These are phyloP conservation scores for Boletellus deceptivus DNA, from an alignment of 1,284 basidiomycete species.

Conservation along the genomic window DNA sequence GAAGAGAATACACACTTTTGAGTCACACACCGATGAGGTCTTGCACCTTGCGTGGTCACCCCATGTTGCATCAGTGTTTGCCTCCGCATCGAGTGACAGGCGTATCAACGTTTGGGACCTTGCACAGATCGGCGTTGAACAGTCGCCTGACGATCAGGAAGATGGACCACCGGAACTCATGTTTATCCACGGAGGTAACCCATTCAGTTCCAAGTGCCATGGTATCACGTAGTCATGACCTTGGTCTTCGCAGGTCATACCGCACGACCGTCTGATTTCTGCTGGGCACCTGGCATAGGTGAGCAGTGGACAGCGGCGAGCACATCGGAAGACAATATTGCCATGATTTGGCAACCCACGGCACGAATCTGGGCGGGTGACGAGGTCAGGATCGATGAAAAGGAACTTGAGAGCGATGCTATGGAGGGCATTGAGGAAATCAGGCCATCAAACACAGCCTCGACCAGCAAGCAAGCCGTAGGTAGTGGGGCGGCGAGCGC, in stretches of 20 bases:
- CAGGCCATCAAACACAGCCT: constrained; percentile 21
- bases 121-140: constrained; percentile 89
- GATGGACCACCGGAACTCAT: constrained; percentile 94
- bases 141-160: constrained; percentile 96
- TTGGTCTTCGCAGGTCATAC: constrained; percentile 59
- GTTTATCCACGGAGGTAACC: constrained; percentile 85
- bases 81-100: constrained; percentile 89
- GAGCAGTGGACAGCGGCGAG: constrained; percentile 79
- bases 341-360: constrained; percentile 88
- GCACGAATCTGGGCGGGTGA: constrained; percentile 86
- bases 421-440: constrained; percentile 70
- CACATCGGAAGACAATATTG: constrained; percentile 83
- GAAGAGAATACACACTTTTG: constrained; percentile 88
- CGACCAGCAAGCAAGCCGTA: constrained; percentile 17
- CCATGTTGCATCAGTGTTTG: constrained; percentile 87
- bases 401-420: constrained; percentile 70
- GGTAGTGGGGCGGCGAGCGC: constrained; percentile 33
- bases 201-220: not conserved
- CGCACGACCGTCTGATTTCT: constrained; percentile 77
- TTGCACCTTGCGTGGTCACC: constrained; percentile 95
- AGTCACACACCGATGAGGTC: constrained; percentile 93
- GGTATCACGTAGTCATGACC: constrained; percentile 1
- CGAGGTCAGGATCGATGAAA: constrained; percentile 72
- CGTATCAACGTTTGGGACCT: constrained; percentile 97
- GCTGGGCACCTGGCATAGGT: constrained; percentile 74